Conservation (phyloP, 116 monocot genomes). For the Iris pallida region DNA sequence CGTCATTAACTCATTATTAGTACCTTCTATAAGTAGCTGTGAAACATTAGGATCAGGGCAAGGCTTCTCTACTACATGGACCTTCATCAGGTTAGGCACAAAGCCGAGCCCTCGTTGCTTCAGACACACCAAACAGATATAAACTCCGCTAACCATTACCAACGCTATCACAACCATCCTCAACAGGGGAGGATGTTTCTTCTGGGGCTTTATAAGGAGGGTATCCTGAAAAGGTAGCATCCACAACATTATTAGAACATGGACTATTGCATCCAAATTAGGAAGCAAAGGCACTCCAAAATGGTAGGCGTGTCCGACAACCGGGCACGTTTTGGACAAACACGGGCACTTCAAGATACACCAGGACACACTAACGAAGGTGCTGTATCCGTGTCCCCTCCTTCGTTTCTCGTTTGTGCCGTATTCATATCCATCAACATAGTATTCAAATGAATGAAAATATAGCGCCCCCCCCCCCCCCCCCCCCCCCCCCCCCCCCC, state of each 20-base stretch:
- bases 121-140: slow-evolving; percentile 35
- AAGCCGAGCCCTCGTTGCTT: slow-evolving; percentile 29
- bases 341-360: too few relatives aligned
- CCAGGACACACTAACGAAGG: neutral
- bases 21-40: slow-evolving; percentile 32
- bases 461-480: too few relatives aligned
- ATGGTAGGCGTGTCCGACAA: too few relatives aligned
- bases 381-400: too few relatives aligned
- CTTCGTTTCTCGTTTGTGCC: too few relatives aligned
- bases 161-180: slow-evolving; percentile 34
- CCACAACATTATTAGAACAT: too few relatives aligned
- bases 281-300: neutral
- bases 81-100: slow-evolving; percentile 1
- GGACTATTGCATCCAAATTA: too few relatives aligned
- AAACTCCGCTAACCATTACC: slow-evolving; percentile 38
- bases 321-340: too few relatives aligned
- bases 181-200: slow-evolving; percentile 22
- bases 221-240: slow-evolving; percentile 28
- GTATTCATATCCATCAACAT: too few relatives aligned
- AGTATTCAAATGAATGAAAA: too few relatives aligned
- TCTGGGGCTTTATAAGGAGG: slow-evolving; percentile 39
- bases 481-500: too few relatives aligned
- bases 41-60: slow-evolving; percentile 17
- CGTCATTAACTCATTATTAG: neutral
- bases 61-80: neutral